Conservation (phyloP, 148 eudicot genomes). For the Limonium bicolor region DNA sequence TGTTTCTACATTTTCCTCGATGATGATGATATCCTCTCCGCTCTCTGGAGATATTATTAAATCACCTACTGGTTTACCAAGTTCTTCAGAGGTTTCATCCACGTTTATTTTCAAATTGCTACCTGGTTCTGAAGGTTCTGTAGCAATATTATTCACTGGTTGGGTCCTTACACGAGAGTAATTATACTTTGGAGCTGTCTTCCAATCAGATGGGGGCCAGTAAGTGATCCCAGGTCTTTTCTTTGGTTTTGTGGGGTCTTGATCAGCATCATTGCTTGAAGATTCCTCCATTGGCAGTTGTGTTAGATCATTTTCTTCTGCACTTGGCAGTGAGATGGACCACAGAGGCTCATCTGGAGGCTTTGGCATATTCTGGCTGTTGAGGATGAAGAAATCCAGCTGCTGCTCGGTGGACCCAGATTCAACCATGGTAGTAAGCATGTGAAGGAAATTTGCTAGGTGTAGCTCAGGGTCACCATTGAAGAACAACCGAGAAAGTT, state of each 20-base stretch:
- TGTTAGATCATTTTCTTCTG: slow-evolving; percentile 13
- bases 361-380: slow-evolving; percentile 70
- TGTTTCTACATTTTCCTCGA: slow-evolving; percentile 20
- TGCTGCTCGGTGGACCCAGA: slow-evolving; percentile 77
- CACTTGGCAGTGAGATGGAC: slow-evolving; percentile 35
- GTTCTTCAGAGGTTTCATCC: too few relatives aligned
- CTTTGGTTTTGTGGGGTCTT: slow-evolving; percentile 13
- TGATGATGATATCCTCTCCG: slow-evolving; percentile 13
- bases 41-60: slow-evolving; percentile 9
- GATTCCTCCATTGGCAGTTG: slow-evolving; percentile 7
- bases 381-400: slow-evolving; percentile 51
- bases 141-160: too few relatives aligned
- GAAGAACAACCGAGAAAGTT: slow-evolving; percentile 57
- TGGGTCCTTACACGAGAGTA: slow-evolving; percentile 12
- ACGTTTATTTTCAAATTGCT: too few relatives aligned
- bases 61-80: too few relatives aligned
- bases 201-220: slow-evolving; percentile 91
- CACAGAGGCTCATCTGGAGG: slow-evolving; percentile 66
- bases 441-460: slow-evolving; percentile 82
- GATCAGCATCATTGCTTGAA: not conserved
- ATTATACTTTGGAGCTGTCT: slow-evolving; percentile 67
- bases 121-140: too few relatives aligned
- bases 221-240: slow-evolving; percentile 23
- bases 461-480: slow-evolving; percentile 50
- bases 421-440: slow-evolving; percentile 76